Base-by-base conservation (phyloP, 495 filamentous ascomycete genomes). In the Chaetomium cochliodes region DNA sequence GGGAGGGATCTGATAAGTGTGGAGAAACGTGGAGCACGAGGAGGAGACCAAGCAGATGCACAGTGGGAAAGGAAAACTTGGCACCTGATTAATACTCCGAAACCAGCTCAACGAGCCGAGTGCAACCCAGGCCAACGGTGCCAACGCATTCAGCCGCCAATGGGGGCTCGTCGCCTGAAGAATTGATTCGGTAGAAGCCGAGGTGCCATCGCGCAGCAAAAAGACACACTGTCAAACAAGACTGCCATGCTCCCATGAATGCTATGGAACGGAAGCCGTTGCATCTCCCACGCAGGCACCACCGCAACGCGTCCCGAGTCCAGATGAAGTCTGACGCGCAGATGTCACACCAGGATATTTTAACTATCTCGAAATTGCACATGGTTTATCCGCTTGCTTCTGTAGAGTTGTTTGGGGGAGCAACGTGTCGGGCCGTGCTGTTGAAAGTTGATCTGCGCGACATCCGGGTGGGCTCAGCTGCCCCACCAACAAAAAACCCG, bases 161-260 rank as follows among this genome's bases (percentile, higher is more conserved):
- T 66, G 55, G 60, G 62, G 46, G n/a, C 44, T n/a, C 52, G 33
- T 7, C 50, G 49, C 3, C 25, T 28, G 39, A 23, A 39, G 46
- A 58, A 49, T 57, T 70, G 70, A 73, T 74, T 73, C 69, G 72
- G 67, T 52, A 67, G 63, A 68, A 66, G 59, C 70, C 72, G 70
- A 72, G 60, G 64, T 60, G 59, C 39, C 57, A 60, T 61, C 52
- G 59, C 39, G 30, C 61, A 58, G 9, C 33, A 37, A 8, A 8
- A 12, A 37, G 62, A 53, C 28, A 63, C 52, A 57, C 56, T 53
- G 64, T 62, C 58, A 47, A 64, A 52, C 54, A 30, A 23, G 12
- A 49, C 26, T 26, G 46, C 18, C 44, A 49, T 37, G 33, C 33
- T 37, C 33, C 33, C 33, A 37, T 12, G 33, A 8, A 37, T 51